A percentile compares a stretch with the other conserved stretches of the same genome.
These are phyloP conservation scores for Cyanodermella asteris DNA, from an alignment of 2,329 filamentous ascomycete genomes.

Conservation along the genomic window DNA sequence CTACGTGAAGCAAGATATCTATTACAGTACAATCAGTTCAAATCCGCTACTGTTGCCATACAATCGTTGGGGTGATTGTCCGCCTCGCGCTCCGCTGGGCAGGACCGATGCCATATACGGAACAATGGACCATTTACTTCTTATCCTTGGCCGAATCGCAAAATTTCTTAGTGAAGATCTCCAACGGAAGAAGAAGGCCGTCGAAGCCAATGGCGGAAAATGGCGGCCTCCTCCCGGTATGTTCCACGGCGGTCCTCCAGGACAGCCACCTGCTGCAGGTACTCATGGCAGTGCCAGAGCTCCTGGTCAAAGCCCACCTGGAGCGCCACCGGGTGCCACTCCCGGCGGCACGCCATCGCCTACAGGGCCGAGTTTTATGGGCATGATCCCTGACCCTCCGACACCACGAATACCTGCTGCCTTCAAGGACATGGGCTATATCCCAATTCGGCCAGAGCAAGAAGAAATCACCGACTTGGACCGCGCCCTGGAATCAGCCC, in stretches of 20 bases:
- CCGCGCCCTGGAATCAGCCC: slow-evolving; percentile 39
- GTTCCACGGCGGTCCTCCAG: slow-evolving; percentile 7
- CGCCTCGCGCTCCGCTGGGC: slow-evolving; percentile 61
- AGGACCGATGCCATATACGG: slow-evolving; percentile 62
- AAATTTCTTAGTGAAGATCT: slow-evolving; percentile 62
- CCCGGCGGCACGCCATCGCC: slow-evolving; percentile 15
- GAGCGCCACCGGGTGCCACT: slow-evolving; percentile 2
- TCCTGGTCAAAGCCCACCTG: slow-evolving; percentile 4
- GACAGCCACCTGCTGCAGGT: slow-evolving; percentile 12
- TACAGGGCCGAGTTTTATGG: too few species aligned
- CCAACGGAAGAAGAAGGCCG: slow-evolving; percentile 49
- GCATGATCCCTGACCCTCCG: slow-evolving; percentile 22
- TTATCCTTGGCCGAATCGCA: slow-evolving; percentile 59
- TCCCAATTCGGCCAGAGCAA: slow-evolving; percentile 14
- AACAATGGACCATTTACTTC: slow-evolving; percentile 67
- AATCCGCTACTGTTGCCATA: slow-evolving; percentile 76
- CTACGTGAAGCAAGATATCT: slow-evolving; percentile 85
- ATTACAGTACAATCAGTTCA: slow-evolving; percentile 74
- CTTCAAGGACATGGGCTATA: slow-evolving; percentile 28
- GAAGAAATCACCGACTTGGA: slow-evolving; percentile 26
- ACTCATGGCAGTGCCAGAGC: slow-evolving; percentile 12
- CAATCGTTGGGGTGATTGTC: slow-evolving; percentile 63
- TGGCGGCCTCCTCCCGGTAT: slow-evolving; percentile 33
- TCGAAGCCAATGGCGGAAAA: slow-evolving; percentile 34
- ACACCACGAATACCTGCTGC: slow-evolving; percentile 25